Base-by-base conservation (phyloP, 768 basidiomycete genomes). In the Psilocybe cyanescens region DNA sequence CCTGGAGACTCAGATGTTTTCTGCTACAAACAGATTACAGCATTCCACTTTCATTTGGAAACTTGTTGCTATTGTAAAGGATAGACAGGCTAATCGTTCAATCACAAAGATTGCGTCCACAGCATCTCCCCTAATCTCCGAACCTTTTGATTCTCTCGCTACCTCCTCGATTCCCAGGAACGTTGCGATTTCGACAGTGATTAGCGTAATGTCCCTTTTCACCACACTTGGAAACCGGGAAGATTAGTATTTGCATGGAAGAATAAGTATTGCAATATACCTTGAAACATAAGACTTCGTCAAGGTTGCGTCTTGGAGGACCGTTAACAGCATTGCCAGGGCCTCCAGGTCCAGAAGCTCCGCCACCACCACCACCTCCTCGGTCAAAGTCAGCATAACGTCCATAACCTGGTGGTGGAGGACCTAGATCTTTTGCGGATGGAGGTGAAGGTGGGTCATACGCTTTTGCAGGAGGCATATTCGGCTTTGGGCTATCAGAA, bases 191-290 rank as follows among this genome's bases (percentile, higher is more conserved):
- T 45, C 90, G 86, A 75, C 96, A 97, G 68, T 92, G 88, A 72
- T 97, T 97, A 17, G 96, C 96, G 71, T 97, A 97, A 71, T 99
- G 97, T 1, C 97, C 97, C 66, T 91, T 90, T 73, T 94, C 89
- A 39, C 93, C 93, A 69, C 95, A 97, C 89, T 94, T 63, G 4
- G 65, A 59, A 47, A 59, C 52, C 55, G 55, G 58, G 30, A 58
- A 33, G 39, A 31, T 47, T 44, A 57, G 41, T 17, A 49, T 19
- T 6, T 51, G 9, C 17, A 9, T 54, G 12, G 37, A 49, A 5
- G 55, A 56, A 47, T 5, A 53, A 51, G 45, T 44, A 45, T 35
- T 8, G 9, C 30, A 39, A 59, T 81, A 60, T 71, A 88, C 91
- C 85, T 93, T 95, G 81, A 94, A 94, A 70, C 94, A 95, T 46